Conservation (phyloP, 2,329 filamentous ascomycete species). For the Fusarium caatingaense region DNA sequence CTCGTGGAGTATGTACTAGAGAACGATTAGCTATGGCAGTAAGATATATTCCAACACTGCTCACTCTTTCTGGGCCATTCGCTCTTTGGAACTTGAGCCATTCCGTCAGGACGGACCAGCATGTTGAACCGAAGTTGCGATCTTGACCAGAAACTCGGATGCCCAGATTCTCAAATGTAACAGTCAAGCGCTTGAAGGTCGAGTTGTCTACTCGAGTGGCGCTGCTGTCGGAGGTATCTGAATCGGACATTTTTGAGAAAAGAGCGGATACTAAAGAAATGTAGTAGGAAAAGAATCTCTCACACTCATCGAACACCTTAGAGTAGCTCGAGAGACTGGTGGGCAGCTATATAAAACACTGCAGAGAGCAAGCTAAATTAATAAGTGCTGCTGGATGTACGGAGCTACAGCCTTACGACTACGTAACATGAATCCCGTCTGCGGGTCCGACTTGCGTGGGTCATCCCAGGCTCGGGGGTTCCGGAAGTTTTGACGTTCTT, state of each 20-base stretch:
- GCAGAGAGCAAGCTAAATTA: too few species aligned
- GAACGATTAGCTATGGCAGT: rapidly evolving
- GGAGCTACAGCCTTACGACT: too few species aligned
- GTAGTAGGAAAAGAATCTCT: too few species aligned
- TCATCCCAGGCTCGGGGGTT: too few species aligned
- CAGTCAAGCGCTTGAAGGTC: not conserved
- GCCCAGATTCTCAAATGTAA: not conserved
- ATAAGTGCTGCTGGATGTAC: too few species aligned
- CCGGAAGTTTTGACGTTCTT: too few species aligned
- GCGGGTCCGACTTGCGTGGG: too few species aligned
- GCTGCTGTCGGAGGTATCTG: not conserved
- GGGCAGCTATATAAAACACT: too few species aligned
- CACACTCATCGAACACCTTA: too few species aligned
- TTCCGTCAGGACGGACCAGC: not conserved
- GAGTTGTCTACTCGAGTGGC: not conserved
- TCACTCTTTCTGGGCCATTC: not conserved
- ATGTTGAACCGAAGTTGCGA: not conserved
- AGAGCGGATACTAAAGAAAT: too few species aligned
- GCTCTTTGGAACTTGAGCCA: not conserved
- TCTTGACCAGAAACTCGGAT: not conserved
- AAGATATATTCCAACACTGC: rapidly evolving
- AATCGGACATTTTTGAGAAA: not conserved
- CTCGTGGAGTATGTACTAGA: not conserved
- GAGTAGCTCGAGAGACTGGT: too few species aligned
- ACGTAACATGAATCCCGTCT: too few species aligned